Conservation (phyloP, 1,139 yeast genomes). For the Yamadazyma sp. region DNA sequence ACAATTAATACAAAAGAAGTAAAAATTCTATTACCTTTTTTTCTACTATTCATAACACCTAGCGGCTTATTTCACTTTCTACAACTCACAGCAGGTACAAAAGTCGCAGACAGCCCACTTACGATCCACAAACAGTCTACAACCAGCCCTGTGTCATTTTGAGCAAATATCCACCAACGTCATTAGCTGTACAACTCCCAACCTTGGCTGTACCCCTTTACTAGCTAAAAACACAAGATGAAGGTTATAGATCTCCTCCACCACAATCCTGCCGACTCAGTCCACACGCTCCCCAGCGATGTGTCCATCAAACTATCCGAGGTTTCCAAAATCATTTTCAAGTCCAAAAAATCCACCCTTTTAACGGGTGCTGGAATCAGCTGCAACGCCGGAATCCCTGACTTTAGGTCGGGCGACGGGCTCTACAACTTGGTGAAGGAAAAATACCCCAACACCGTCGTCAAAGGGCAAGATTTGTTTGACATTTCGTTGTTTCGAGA, state of each 20-base stretch:
- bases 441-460: slow-evolving; percentile 59
- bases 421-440: slow-evolving; percentile 72
- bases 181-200: too few relatives aligned
- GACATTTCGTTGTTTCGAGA: slow-evolving; percentile 80
- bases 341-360: slow-evolving; percentile 53
- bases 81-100: neutral
- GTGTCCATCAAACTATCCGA: slow-evolving; percentile 36
- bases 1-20: slow-evolving; percentile 11
- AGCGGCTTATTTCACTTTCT: neutral
- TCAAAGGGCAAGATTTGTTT: slow-evolving; percentile 85
- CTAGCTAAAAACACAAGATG: slow-evolving; percentile 23
- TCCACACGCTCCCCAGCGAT: slow-evolving; percentile 25
- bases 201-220: too few relatives aligned
- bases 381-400: slow-evolving; percentile 96
- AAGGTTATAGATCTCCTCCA: slow-evolving; percentile 31
- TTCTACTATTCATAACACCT: slow-evolving; percentile 3
- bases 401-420: slow-evolving; percentile 83
- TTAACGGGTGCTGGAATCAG: slow-evolving; percentile 96
- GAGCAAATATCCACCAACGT: too few relatives aligned
- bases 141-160: too few relatives aligned
- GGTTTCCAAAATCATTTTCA: slow-evolving; percentile 41
- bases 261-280: slow-evolving; percentile 10
- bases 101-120: neutral
- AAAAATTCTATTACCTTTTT: slow-evolving; percentile 3
- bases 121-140: neutral